Base-by-base conservation (phyloP, 78 protist genomes). In the Thecamonas trahens region DNA sequence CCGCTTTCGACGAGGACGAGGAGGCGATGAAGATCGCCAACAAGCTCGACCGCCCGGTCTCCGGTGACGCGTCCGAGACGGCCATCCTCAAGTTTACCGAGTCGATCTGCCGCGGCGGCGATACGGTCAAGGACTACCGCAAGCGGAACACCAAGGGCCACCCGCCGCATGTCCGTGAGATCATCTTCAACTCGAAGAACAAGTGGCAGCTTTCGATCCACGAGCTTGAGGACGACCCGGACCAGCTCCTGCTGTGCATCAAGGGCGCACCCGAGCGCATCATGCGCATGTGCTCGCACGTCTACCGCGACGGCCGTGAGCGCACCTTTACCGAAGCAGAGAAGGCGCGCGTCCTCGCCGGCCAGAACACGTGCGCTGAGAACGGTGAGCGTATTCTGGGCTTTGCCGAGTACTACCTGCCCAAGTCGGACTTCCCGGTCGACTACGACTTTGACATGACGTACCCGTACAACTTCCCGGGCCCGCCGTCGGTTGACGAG, bases 111-210 rank as follows among this genome's bases (percentile, higher is more conserved):
- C 31, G 52, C 53, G 49, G 50, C 5, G 2, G 1, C 17, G 45
- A 37, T 24, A 40, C 26, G 26, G 66, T 5, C 35, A 31, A 9
- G 52, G 49, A 20, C 52, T 37, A 61, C n/a, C 45, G 32, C 50
- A 66, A 53, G 38, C 58, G 22, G 26, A 15, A 11, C 44, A 38
- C 52, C 31, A 58, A 54, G 47, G 59, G 28, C 59, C 60, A n/a
- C 0, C 60, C 8, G 14, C 37, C 18, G 9, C 60, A 9, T 53
- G 34, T 77, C 14, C 8, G 11, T 47, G 96, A 89, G 75, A 77
- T 95, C 14, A 96, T 97, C 31, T 95, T 95, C 90, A 94, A 96
- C 81, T 91, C 97, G 40, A 76, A 68, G 20, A 95, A 95, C 87
- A 95, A 95, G 82, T 95, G 79, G 76, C 86, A 76, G 73, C 44